Conservation (phyloP, 1,139 yeast genomes). For the Pichia sp. region DNA sequence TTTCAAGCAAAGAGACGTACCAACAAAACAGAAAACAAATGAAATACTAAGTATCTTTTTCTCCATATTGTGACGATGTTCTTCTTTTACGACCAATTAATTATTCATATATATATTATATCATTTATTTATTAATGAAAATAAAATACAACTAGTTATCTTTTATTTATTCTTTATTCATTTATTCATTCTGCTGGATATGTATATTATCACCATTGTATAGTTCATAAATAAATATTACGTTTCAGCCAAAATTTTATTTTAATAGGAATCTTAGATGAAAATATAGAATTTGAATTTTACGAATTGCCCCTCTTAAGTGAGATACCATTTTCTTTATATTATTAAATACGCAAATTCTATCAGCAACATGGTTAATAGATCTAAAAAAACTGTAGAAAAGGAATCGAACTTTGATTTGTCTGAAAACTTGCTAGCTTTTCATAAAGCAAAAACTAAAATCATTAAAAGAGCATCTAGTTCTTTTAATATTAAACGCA, state of each 20-base stretch:
- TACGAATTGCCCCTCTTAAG: background rate
- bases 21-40: background rate
- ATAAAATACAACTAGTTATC: background rate
- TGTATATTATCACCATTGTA: background rate
- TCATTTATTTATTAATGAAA: background rate
- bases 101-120: background rate
- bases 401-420: background rate
- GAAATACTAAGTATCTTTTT: background rate
- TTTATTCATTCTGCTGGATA: background rate
- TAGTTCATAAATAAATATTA: background rate
- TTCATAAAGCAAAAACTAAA: background rate
- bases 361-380: background rate
- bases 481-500: background rate
- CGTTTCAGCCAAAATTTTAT: background rate
- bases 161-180: conserved; percentile 1
- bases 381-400: background rate
- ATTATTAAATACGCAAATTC: background rate
- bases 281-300: background rate
- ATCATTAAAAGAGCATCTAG: background rate
- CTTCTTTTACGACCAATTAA: background rate
- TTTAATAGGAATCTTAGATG: background rate
- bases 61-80: background rate
- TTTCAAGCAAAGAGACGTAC: too few species aligned
- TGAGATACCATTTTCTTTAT: background rate
- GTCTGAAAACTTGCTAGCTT: background rate